Percentiles rank a stretch among this genome's conserved stretches.
phyloP scores from a whole-genome alignment of 108 stramenopile genomes.

The Skeletonema potamos region DNA sequence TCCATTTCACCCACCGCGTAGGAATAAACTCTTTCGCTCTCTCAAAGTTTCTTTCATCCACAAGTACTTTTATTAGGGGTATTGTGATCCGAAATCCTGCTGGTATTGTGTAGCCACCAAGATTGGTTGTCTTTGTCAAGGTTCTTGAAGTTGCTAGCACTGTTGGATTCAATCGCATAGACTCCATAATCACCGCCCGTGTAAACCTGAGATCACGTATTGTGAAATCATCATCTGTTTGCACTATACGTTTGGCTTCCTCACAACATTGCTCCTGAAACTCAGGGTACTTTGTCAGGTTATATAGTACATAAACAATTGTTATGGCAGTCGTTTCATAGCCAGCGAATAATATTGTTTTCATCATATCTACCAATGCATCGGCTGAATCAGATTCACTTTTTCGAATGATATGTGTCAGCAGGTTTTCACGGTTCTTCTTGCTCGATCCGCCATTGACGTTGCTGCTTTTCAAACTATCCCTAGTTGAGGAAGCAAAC shows the following conservation, averaged over 20 bases:
- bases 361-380: background rate
- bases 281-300: background rate
- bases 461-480: background rate
- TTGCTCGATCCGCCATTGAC: background rate
- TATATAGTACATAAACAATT: background rate
- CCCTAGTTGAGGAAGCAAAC: background rate
- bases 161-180: background rate
- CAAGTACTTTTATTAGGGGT: background rate
- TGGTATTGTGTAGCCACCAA: background rate
- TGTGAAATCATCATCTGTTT: background rate
- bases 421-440: background rate
- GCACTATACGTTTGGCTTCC: background rate
- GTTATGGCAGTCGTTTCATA: background rate
- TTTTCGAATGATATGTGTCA: background rate
- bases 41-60: background rate
- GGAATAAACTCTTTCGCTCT: background rate
- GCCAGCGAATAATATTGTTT: background rate
- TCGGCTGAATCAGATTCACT: background rate
- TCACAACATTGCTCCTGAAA: background rate
- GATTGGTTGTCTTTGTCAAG: background rate
- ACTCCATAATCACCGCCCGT: background rate
- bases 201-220: background rate
- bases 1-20: background rate
- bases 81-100: background rate
- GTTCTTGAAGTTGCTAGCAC: background rate